Percentiles rank a stretch among this genome's conserved stretches.
These are phyloP conservation scores for Ceratocystis papillata DNA, from an alignment of 2,329 filamentous ascomycete species.

Conservation along the genomic window DNA sequence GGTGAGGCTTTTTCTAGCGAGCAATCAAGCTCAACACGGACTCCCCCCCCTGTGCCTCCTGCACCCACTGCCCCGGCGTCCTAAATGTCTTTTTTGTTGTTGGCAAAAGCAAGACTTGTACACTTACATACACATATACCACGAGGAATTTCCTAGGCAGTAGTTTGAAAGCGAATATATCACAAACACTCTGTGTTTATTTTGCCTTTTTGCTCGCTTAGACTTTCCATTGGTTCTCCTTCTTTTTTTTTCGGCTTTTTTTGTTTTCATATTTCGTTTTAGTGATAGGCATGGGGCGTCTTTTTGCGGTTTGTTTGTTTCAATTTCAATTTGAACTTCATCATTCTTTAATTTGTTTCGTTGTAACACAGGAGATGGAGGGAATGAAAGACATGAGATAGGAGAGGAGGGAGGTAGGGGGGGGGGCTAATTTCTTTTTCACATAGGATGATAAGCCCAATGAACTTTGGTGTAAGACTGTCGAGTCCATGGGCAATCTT, in stretches of 20 bases:
- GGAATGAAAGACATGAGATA: not conserved
- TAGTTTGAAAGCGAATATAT: not conserved
- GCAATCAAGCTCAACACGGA: constrained; percentile 14
- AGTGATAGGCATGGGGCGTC: constrained; percentile 3
- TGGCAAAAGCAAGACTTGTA: constrained; percentile 9
- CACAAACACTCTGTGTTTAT: not conserved
- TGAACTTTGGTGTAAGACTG: not conserved
- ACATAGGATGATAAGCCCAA: not conserved
- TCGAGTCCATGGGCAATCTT: not conserved
- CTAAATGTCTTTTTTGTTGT: constrained; percentile 10
- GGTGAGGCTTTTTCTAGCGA: constrained; percentile 22
- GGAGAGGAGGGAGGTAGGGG: not conserved
- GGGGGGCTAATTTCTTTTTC: not conserved
- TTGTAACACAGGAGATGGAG: not conserved
- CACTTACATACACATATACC: constrained; percentile 14
- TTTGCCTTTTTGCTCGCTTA: not conserved
- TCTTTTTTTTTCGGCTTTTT: not conserved
- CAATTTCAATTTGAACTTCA: constrained; percentile 14
- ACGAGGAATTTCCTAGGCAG: not conserved
- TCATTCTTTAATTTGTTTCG: constrained; percentile 11
- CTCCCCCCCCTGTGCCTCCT: constrained; percentile 20
- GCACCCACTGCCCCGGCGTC: constrained; percentile 17
- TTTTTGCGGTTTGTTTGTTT: constrained; percentile 11
- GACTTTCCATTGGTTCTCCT: not conserved
- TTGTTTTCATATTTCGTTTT: constrained; percentile 10